Conservation (phyloP, 2,329 filamentous ascomycete genomes). For the Cladobotryum mycophilum region DNA sequence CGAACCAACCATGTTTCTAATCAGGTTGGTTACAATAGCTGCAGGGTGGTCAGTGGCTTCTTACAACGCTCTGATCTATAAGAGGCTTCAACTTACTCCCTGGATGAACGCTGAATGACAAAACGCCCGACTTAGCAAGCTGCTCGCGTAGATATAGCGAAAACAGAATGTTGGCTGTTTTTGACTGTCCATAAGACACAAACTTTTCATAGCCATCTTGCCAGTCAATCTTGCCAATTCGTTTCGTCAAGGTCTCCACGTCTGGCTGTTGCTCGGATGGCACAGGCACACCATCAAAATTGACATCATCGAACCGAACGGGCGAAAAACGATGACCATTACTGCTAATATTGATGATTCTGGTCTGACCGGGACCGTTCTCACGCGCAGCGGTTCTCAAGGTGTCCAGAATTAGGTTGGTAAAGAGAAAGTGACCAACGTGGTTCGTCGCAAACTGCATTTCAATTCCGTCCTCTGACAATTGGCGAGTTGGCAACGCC, state of each 20-base stretch:
- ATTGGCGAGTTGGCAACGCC: not conserved
- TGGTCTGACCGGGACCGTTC: too few relatives aligned
- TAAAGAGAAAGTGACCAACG: slow-evolving; percentile 4
- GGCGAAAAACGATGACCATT: too few relatives aligned
- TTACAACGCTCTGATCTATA: too few relatives aligned
- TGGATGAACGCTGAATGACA: not conserved
- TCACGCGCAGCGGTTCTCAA: too few relatives aligned
- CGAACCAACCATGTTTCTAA: too few relatives aligned
- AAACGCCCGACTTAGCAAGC: slow-evolving; percentile 10
- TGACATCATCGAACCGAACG: not conserved
- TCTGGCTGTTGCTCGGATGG: not conserved
- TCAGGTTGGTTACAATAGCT: too few relatives aligned
- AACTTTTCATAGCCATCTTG: slow-evolving; percentile 14
- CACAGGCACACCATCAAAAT: not conserved
- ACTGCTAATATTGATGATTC: too few relatives aligned
- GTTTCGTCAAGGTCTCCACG: not conserved
- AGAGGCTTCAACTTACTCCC: too few relatives aligned
- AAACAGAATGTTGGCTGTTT: slow-evolving; percentile 8
- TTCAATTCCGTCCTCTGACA: not conserved
- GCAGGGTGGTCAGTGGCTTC: too few relatives aligned
- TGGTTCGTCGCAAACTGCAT: slow-evolving; percentile 4
- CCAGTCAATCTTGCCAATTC: not conserved
- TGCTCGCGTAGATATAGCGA: slow-evolving; percentile 13
- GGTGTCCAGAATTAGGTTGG: not conserved
- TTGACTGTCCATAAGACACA: slow-evolving; percentile 14